Percentiles rank a stretch among this genome's conserved stretches.
phyloP scores from a whole-genome alignment of 768 basidiomycete species.

The Mycena venus region DNA sequence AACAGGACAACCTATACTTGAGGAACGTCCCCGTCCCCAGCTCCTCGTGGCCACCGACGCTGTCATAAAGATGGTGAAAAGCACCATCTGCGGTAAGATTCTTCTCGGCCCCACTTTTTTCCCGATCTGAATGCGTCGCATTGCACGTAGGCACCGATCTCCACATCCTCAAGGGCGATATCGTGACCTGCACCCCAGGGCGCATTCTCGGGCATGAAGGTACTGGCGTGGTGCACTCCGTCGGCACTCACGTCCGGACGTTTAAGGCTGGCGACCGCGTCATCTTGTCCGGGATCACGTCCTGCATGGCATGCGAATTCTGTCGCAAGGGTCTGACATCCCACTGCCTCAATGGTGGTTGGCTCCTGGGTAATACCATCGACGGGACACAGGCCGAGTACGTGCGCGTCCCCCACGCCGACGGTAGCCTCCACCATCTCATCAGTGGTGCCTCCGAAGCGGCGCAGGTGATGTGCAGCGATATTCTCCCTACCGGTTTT shows the following conservation, averaged over 20 bases:
- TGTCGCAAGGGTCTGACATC: conserved; percentile 35
- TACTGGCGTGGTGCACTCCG: conserved; percentile 46
- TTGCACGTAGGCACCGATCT: conserved; percentile 49
- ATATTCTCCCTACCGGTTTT: no score
- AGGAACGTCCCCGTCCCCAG: conserved; percentile 33
- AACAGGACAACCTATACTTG: conserved; percentile 18
- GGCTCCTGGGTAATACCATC: conserved; percentile 39
- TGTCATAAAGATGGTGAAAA: conserved; percentile 35
- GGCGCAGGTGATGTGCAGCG: no score
- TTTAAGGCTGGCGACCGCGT: conserved; percentile 49
- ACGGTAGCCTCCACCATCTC: conserved; percentile 30
- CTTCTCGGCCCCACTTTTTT: no score
- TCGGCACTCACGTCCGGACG: conserved; percentile 43
- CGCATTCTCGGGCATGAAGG: conserved; percentile 58
- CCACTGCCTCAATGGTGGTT: conserved; percentile 40
- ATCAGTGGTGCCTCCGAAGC: background rate
- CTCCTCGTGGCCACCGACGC: conserved; percentile 36
- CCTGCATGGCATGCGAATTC: conserved; percentile 37
- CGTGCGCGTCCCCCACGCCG: conserved; percentile 41
- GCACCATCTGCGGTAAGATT: conserved; percentile 38
- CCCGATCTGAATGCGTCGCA: background rate
- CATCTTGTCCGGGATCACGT: conserved; percentile 34
- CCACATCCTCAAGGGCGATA: conserved; percentile 48
- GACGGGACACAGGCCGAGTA: conserved; percentile 43
- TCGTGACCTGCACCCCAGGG: conserved; percentile 37